A percentile compares a stretch with the other conserved stretches of the same genome.
These are phyloP conservation scores for Drechslera avenae DNA, from an alignment of 2,329 filamentous ascomycete genomes.

Conservation along the genomic window DNA sequence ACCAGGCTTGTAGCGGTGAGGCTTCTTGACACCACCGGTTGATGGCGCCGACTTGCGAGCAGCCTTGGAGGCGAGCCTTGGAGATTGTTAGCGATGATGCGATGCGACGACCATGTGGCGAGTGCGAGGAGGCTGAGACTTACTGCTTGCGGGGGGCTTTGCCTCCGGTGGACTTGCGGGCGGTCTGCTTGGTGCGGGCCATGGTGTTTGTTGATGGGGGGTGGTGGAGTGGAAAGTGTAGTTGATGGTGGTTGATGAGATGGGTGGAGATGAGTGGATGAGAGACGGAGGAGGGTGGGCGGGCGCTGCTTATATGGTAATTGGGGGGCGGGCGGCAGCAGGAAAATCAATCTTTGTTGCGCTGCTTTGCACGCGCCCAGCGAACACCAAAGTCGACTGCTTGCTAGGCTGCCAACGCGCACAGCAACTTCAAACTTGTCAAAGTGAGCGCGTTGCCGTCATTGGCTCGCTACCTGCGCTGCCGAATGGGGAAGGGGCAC, in stretches of 20 bases:
- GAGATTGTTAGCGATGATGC: background rate
- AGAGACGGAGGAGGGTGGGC: conserved; percentile 42
- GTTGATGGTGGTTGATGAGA: conserved; percentile 28
- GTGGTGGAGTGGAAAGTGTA: background rate
- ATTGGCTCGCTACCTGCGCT: conserved; percentile 34
- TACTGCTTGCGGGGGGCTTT: conserved; percentile 80
- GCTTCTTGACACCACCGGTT: conserved; percentile 73
- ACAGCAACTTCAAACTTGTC: conserved; percentile 26
- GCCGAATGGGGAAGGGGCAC: conserved; percentile 35
- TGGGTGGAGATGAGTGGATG: conserved; percentile 44
- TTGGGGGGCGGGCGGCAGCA: conserved; percentile 40
- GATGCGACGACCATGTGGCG: background rate
- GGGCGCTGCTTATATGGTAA: conserved; percentile 48
- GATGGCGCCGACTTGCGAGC: conserved; percentile 97
- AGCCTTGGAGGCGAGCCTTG: conserved; percentile 89
- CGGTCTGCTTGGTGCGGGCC: conserved; percentile 63
- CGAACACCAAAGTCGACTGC: conserved; percentile 27
- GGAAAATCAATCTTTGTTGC: conserved; percentile 42
- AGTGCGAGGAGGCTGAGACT: background rate
- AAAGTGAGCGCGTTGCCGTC: conserved; percentile 13
- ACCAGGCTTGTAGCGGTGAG: conserved; percentile 60
- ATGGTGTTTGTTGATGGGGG: conserved; percentile 44
- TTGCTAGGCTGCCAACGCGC: conserved; percentile 21
- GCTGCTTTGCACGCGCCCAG: conserved; percentile 32
- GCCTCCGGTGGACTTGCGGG: conserved; percentile 67